Conservation (phyloP, 192 early-diverging fungal species). For the Umbelopsis ramanniana region DNA sequence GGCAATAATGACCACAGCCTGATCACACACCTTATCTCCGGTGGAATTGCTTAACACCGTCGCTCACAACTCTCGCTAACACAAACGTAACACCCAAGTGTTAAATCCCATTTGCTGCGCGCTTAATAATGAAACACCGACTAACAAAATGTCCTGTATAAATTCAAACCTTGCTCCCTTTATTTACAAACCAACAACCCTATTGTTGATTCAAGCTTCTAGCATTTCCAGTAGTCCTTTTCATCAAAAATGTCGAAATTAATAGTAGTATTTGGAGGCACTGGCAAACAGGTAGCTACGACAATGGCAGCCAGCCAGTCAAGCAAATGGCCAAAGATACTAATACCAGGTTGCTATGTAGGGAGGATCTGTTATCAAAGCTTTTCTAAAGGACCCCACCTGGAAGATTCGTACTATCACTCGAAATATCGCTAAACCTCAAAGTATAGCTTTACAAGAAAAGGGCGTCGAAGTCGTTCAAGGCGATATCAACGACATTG, state of each 20-base stretch:
- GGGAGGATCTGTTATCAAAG: conserved; percentile 25
- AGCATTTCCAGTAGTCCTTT: too few relatives aligned
- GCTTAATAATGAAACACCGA: too few relatives aligned
- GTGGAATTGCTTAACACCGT: too few relatives aligned
- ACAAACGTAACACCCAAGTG: too few relatives aligned
- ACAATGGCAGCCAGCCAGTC: neutral
- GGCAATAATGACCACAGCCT: too few relatives aligned
- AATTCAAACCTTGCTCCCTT: too few relatives aligned
- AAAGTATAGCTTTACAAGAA: conserved; percentile 9
- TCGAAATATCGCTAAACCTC: conserved; percentile 23
- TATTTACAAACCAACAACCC: too few relatives aligned
- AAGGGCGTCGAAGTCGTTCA: conserved; percentile 34
- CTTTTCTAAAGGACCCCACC: conserved; percentile 25
- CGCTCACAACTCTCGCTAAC: too few relatives aligned
- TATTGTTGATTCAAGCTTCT: too few relatives aligned
- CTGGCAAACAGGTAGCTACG: conserved; percentile 15
- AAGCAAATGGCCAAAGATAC: neutral
- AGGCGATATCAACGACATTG: conserved; percentile 20
- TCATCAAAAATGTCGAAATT: conserved; percentile 27
- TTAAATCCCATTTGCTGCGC: too few relatives aligned
- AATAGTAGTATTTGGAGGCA: conserved; percentile 34
- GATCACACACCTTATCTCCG: too few relatives aligned
- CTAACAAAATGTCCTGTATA: too few relatives aligned
- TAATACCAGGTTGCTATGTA: neutral
- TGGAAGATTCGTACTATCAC: conserved; percentile 29